Evolutionary conservation across 2,329 filamentous ascomycete genomes (phyloP).

Genomic region (Arthrobotrys musiformis): DNA sequence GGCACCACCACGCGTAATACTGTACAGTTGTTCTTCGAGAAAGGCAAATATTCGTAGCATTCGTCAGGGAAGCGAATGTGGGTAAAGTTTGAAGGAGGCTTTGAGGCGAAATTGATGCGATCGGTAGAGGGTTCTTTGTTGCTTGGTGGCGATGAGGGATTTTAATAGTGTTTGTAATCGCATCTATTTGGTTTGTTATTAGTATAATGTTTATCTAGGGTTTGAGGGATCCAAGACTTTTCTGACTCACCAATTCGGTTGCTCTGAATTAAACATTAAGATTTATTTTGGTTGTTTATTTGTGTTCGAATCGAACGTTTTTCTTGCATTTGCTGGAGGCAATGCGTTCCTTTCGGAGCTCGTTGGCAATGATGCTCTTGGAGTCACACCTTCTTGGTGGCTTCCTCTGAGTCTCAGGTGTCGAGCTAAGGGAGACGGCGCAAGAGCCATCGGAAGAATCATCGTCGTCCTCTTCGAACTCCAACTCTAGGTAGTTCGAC

Average conservation of each 20-base stretch:
- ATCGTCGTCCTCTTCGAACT: constrained; percentile 54
- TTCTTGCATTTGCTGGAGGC: constrained; percentile 49
- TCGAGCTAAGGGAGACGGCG: constrained; percentile 44
- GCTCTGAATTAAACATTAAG: constrained; percentile 20
- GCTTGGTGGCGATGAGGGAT: constrained; percentile 31
- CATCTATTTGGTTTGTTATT: constrained; percentile 37
- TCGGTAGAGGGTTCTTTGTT: constrained; percentile 23
- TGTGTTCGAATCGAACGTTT: constrained; percentile 53
- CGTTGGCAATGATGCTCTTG: constrained; percentile 55
- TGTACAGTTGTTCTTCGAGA: constrained; percentile 44
- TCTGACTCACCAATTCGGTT: constrained; percentile 52
- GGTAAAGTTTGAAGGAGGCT: constrained; percentile 32
- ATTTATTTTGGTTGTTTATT: constrained; percentile 32
- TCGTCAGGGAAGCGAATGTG: constrained; percentile 49
- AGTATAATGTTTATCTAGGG: constrained; percentile 18
- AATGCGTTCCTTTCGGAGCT: constrained; percentile 52
- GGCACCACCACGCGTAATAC: constrained; percentile 56
- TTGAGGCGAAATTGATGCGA: constrained; percentile 40
- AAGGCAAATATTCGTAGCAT: constrained; percentile 52
- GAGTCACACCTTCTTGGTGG: constrained; percentile 53
- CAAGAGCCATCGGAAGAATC: constrained; percentile 53
- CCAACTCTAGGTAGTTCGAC: constrained; percentile 52
- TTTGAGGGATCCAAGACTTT: constrained; percentile 5
- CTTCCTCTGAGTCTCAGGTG: constrained; percentile 51
- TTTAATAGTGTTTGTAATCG: constrained; percentile 42